Evolutionary conservation across 164 flowering plant genomes (phyloP).

Genomic region (Annona cherimola): DNA sequence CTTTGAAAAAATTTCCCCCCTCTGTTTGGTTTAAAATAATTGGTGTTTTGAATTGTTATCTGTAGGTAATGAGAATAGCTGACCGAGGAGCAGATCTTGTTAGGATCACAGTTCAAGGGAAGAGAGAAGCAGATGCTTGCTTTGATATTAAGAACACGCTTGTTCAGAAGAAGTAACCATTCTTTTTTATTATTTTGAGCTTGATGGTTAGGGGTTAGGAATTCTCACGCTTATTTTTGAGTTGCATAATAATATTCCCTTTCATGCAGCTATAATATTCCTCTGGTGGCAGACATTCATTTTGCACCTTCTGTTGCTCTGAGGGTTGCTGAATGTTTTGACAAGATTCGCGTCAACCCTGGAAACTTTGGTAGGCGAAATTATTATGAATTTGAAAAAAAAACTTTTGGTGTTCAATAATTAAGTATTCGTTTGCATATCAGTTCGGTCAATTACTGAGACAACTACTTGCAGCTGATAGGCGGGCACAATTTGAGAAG

Average conservation of each 20-base stretch:
- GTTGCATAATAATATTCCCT: background rate
- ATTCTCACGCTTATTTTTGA: background rate
- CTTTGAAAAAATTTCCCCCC: background rate
- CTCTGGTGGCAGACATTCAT: conserved; percentile 96
- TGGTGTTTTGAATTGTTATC: background rate
- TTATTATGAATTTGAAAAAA: background rate
- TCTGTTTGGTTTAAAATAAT: background rate
- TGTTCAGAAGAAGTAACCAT: conserved; percentile 81
- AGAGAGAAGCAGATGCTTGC: conserved; percentile 96
- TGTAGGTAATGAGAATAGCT: conserved; percentile 93
- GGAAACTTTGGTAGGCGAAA: conserved; percentile 77
- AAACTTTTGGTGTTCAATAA: background rate
- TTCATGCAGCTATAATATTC: conserved; percentile 82
- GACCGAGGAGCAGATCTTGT: conserved; percentile 95
- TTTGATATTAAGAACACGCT: conserved; percentile 87
- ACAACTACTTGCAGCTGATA: conserved; percentile 67
- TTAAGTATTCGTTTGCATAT: background rate
- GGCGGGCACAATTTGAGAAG: conserved; percentile 91
- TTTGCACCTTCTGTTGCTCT: conserved; percentile 93
- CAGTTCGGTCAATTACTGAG: conserved; percentile 9
- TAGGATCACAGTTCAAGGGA: conserved; percentile 95
- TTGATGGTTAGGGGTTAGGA: background rate
- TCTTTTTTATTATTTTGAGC: background rate
- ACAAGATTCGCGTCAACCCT: conserved; percentile 96
- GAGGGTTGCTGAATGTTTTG: conserved; percentile 95